phyloP scores from a whole-genome alignment of 345 rosid genomes.

The Citrus cavaleriei region DNA sequence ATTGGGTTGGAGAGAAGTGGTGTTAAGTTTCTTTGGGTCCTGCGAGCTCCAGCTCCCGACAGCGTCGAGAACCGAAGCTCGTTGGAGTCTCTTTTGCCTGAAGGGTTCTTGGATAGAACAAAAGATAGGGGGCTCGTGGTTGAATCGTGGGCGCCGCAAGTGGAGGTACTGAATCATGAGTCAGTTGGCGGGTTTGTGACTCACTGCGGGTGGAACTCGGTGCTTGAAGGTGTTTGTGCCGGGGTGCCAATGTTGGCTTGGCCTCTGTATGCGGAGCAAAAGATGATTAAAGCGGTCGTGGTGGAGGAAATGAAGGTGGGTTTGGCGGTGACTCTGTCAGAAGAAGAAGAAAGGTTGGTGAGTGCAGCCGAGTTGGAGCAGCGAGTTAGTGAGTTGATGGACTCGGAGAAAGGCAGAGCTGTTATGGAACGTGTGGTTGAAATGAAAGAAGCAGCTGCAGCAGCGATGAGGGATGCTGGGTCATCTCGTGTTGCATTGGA shows the following conservation, averaged over 20 bases:
- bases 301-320: constrained; percentile 33
- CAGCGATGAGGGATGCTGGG: constrained; percentile 33
- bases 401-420: constrained; percentile 24
- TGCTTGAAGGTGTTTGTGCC: constrained; percentile 32
- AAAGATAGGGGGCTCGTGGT: constrained; percentile 19
- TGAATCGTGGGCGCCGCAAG: constrained; percentile 35
- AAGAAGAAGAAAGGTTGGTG: constrained; percentile 23
- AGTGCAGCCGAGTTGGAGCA: constrained; percentile 41
- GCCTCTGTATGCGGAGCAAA: constrained; percentile 47
- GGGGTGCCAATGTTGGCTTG: constrained; percentile 50
- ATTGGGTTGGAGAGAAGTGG: constrained; percentile 37
- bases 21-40: constrained; percentile 41
- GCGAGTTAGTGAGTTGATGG: constrained; percentile 51
- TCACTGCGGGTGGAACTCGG: constrained; percentile 39
- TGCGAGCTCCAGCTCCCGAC: constrained; percentile 22
- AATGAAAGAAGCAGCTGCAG: constrained; percentile 39
- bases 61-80: neutral
- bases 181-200: constrained; percentile 35
- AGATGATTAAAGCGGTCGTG: constrained; percentile 12
- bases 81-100: constrained; percentile 24
- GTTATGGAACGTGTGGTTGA: constrained; percentile 21
- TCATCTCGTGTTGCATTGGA: constrained; percentile 33
- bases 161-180: constrained; percentile 17
- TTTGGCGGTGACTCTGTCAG: constrained; percentile 7
- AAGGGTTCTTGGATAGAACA: constrained; percentile 35